Conservation (phyloP, 805 yeast genomes). For the Babjeviella inositovora region DNA sequence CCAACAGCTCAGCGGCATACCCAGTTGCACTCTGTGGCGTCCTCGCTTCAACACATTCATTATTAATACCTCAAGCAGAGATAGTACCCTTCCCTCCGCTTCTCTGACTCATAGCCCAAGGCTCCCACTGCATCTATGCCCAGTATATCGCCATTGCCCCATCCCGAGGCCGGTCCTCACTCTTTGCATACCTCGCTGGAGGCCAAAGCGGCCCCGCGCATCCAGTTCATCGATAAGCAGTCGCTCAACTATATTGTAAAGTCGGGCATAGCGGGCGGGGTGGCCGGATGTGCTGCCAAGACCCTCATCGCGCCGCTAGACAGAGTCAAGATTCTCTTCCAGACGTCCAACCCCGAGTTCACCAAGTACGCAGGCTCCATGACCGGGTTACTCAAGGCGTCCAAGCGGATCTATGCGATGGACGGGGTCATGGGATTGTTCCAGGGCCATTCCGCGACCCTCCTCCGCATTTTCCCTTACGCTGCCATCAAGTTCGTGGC, state of each 20-base stretch:
- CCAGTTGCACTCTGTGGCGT: too few relatives aligned
- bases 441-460: conserved; percentile 92
- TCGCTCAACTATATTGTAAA: conserved; percentile 65
- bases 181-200: too few relatives aligned
- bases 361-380: conserved; percentile 66
- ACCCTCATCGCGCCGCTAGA: conserved; percentile 92
- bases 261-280: conserved; percentile 87
- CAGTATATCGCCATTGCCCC: too few relatives aligned
- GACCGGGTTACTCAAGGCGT: conserved; percentile 62
- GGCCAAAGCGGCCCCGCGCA: too few relatives aligned
- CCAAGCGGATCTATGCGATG: conserved; percentile 38
- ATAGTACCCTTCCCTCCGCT: too few relatives aligned
- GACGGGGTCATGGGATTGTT: conserved; percentile 76
- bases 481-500: conserved; percentile 96
- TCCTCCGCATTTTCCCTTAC: conserved; percentile 84
- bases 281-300: conserved; percentile 94
- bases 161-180: too few relatives aligned
- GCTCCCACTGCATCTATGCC: too few relatives aligned
- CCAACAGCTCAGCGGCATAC: too few relatives aligned
- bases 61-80: too few relatives aligned
- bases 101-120: too few relatives aligned
- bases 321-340: conserved; percentile 87
- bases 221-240: conserved; percentile 58
- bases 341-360: conserved; percentile 87
- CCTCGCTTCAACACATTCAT: too few relatives aligned